phyloP scores from a whole-genome alignment of 2,329 filamentous ascomycete species.

The Ophiostoma sp. region DNA sequence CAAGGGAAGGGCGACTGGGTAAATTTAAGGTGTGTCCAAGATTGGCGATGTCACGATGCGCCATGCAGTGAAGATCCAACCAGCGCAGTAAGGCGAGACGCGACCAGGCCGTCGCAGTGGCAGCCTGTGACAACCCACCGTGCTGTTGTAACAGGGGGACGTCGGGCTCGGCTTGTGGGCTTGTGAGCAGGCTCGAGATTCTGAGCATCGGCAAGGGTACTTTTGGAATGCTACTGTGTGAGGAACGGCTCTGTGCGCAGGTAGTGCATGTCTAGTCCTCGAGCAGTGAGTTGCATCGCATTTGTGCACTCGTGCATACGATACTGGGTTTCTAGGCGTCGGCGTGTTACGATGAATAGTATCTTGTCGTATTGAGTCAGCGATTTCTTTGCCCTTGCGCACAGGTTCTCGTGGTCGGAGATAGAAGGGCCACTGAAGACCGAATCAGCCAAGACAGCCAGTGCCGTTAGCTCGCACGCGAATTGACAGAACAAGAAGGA shows the following conservation, averaged over 20 bases:
- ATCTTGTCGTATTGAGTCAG: too few species aligned
- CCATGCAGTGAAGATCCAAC: constrained; percentile 13
- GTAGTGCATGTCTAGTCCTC: neutral
- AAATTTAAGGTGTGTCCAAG: neutral
- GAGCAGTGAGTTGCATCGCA: neutral
- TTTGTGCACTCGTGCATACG: neutral
- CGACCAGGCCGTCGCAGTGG: neutral
- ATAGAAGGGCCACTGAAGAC: neutral
- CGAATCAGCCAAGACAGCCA: neutral
- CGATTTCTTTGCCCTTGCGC: too few species aligned
- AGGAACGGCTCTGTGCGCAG: constrained; percentile 11
- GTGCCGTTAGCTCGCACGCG: neutral
- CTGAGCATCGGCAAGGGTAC: neutral
- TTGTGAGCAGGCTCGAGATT: neutral
- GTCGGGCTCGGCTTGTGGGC: neutral
- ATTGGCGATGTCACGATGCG: constrained; percentile 2
- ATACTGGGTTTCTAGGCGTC: too few species aligned
- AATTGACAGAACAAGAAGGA: neutral
- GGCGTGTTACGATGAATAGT: too few species aligned
- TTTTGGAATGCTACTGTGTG: constrained; percentile 8
- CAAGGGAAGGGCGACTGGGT: neutral
- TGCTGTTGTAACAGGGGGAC: constrained; percentile 1
- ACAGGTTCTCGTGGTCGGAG: too few species aligned
- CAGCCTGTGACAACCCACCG: neutral
- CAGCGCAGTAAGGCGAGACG: neutral